Conservation (phyloP, 495 filamentous ascomycete genomes). For the Aspergillus sparsus region DNA sequence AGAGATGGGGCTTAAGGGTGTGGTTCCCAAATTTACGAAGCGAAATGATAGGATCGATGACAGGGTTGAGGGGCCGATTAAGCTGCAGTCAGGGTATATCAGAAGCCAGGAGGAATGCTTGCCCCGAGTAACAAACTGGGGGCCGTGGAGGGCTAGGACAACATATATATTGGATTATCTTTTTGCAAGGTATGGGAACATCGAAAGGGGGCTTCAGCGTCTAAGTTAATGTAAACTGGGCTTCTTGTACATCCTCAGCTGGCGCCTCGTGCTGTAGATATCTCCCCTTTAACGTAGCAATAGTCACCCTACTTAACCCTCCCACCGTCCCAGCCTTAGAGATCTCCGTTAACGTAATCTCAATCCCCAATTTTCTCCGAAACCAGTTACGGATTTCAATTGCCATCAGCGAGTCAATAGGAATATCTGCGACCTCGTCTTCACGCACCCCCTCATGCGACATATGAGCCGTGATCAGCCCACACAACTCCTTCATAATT, state of each 20-base stretch:
- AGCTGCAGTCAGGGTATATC: neutral
- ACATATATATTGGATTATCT: neutral
- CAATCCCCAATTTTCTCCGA: neutral
- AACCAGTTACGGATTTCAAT: constrained; percentile 5
- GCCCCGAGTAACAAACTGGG: neutral
- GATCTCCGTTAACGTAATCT: constrained; percentile 8
- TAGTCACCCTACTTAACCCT: constrained; percentile 1
- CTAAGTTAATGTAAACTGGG: no score
- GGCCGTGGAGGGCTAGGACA: neutral
- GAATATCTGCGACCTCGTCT: neutral
- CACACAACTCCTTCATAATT: neutral
- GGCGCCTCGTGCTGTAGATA: neutral
- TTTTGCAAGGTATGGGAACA: neutral
- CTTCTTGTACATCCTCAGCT: no score
- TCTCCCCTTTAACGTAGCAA: constrained; percentile 5
- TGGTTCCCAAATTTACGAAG: neutral
- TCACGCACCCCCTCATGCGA: constrained; percentile 2
- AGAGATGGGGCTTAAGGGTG: neutral
- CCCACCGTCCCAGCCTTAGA: constrained; percentile 10
- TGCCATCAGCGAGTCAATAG: constrained; percentile 8
- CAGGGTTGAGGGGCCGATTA: no score
- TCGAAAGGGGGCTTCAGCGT: no score
- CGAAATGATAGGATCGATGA: neutral
- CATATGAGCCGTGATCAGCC: neutral
- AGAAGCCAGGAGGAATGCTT: neutral